These are phyloP conservation scores for Cryptosporidium sp. DNA, from an alignment of 169 alveolate genomes.

Conservation along the genomic window DNA sequence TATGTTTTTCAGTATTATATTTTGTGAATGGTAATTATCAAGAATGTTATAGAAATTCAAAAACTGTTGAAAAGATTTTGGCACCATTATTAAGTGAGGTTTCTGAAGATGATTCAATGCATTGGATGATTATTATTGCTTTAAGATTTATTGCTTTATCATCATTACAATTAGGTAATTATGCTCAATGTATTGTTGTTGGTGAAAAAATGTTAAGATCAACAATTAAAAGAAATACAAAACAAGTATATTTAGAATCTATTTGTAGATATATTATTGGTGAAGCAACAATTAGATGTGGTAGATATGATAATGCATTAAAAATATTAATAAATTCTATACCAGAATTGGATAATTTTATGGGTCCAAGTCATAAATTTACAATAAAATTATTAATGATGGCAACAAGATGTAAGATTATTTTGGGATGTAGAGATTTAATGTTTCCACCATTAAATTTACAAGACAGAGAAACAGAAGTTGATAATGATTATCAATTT, in stretches of 20 bases:
- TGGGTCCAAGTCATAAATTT: constrained; percentile 74
- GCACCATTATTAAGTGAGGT: constrained; percentile 57
- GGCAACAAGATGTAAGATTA: constrained; percentile 69
- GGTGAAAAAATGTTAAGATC: constrained; percentile 74
- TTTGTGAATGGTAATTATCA: constrained; percentile 47
- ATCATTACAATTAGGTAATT: constrained; percentile 46
- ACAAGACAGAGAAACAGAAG: constrained; percentile 63
- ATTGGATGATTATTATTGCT: constrained; percentile 65
- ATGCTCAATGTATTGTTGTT: constrained; percentile 52
- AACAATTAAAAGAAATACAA: constrained; percentile 49
- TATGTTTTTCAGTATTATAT: constrained; percentile 51
- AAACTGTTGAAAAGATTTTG: constrained; percentile 32
- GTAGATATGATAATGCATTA: constrained; percentile 56
- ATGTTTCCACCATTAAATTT: constrained; percentile 75
- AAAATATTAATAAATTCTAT: constrained; percentile 56
- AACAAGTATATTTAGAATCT: constrained; percentile 56
- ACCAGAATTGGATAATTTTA: constrained; percentile 53
- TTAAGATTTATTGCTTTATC: constrained; percentile 64
- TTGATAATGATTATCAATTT: constrained; percentile 47
- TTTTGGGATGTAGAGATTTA: constrained; percentile 63
- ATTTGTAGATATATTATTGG: constrained; percentile 71
- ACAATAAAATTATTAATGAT: constrained; percentile 65
- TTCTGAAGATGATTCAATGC: constrained; percentile 37
- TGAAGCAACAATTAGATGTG: constrained; percentile 74
- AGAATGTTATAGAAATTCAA: constrained; percentile 47